Conservation (phyloP, 768 basidiomycete species). For the Tylopilus plumbeoviolaceoides region DNA sequence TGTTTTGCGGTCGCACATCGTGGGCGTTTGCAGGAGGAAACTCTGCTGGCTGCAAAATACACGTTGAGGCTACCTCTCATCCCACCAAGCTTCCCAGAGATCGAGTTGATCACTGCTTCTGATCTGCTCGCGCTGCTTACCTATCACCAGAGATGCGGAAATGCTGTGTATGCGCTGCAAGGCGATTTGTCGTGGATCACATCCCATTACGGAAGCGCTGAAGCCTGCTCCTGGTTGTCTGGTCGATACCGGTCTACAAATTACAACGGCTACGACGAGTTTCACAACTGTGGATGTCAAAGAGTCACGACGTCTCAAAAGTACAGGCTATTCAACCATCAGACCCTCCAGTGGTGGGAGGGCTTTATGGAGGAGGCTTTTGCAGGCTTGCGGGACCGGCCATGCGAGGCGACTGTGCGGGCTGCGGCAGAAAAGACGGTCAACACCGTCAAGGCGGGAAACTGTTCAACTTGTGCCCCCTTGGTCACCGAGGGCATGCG, state of each 20-base stretch:
- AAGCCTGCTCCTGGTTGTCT: conserved; percentile 10
- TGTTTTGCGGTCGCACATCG: conserved; percentile 31
- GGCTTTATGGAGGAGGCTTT: not conserved
- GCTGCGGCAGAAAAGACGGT: not conserved
- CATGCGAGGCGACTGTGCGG: not conserved
- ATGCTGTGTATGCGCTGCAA: conserved; percentile 4
- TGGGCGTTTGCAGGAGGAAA: conserved; percentile 21
- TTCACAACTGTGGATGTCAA: not conserved
- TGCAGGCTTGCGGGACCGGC: not conserved
- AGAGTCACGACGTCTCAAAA: not conserved
- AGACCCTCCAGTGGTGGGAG: not conserved
- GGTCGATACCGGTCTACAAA: not conserved
- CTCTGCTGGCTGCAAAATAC: conserved; percentile 26
- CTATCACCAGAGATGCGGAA: conserved; percentile 19
- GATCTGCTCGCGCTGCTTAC: conserved; percentile 25
- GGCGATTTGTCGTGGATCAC: conserved; percentile 11
- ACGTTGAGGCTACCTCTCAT: conserved; percentile 27
- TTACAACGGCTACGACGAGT: not conserved
- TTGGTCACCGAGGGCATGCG: not conserved
- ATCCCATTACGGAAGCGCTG: conserved; percentile 6
- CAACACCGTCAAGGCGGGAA: not conserved
- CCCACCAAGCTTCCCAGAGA: conserved; percentile 21
- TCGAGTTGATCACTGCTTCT: conserved; percentile 25
- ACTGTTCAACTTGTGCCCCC: not conserved
- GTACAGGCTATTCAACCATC: not conserved